Conservation (phyloP, 176 grass and related monocot species). For the Carex pumila region DNA sequence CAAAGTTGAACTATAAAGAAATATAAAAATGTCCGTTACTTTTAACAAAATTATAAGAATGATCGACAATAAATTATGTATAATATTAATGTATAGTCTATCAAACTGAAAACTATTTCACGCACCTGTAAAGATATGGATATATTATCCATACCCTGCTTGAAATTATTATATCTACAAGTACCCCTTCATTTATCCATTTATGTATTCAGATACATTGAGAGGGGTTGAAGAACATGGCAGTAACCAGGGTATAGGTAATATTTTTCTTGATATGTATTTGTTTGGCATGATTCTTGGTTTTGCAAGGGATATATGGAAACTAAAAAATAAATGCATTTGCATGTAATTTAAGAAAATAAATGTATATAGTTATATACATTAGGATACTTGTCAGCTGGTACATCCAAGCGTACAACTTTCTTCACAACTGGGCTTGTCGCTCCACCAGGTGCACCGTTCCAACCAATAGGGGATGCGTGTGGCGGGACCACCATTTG, state of each 20-base stretch:
- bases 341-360: background rate
- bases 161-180: background rate
- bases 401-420: slow-evolving; percentile 89
- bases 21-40: slow-evolving; percentile 13
- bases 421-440: slow-evolving; percentile 74
- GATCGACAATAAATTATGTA: background rate
- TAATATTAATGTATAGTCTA: background rate
- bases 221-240: background rate
- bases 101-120: background rate
- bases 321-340: slow-evolving; percentile 24
- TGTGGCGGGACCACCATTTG: slow-evolving; percentile 50
- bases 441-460: slow-evolving; percentile 47
- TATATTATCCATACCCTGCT: background rate
- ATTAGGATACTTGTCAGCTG: slow-evolving; percentile 83
- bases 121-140: background rate
- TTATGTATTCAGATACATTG: background rate
- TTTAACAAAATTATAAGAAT: background rate
- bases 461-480: slow-evolving; percentile 60
- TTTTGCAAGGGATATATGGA: background rate
- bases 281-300: slow-evolving; percentile 13
- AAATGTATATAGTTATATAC: slow-evolving; percentile 31
- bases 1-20: slow-evolving; percentile 79
- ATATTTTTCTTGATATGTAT: background rate
- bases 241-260: background rate
- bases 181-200: background rate